These are phyloP conservation scores for Zea mays DNA, from an alignment of 176 grass and related monocot genomes.

Conservation along the genomic window Zm-B73-REFERENCE-NAM-5.0 NC_050101.1:43005501-43006000, in stretches of 20 bases:
- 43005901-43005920: constrained; percentile 25
- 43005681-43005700: not conserved
- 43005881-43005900: constrained; percentile 27
- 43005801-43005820: not conserved
- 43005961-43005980: constrained; percentile 18
- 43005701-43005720: not conserved
- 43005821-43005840: constrained; percentile 2
- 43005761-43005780: not conserved
- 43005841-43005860: constrained; percentile 12
- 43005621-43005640: not conserved
- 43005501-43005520: too few relatives aligned
- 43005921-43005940: constrained; percentile 3
- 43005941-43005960: constrained; percentile 32
- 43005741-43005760: not conserved
- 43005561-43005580: not conserved
- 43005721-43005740: not conserved
- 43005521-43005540: too few relatives aligned
- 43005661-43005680: not conserved
- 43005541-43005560: too few relatives aligned
- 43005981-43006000: not conserved
- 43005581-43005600: not conserved
- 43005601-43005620: not conserved
- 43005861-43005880: constrained; percentile 16
- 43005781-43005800: not conserved
- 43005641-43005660: not conserved